These are phyloP conservation scores for Alternaria postmessia DNA, from an alignment of 2,329 filamentous ascomycete genomes.

Conservation along the genomic window DNA sequence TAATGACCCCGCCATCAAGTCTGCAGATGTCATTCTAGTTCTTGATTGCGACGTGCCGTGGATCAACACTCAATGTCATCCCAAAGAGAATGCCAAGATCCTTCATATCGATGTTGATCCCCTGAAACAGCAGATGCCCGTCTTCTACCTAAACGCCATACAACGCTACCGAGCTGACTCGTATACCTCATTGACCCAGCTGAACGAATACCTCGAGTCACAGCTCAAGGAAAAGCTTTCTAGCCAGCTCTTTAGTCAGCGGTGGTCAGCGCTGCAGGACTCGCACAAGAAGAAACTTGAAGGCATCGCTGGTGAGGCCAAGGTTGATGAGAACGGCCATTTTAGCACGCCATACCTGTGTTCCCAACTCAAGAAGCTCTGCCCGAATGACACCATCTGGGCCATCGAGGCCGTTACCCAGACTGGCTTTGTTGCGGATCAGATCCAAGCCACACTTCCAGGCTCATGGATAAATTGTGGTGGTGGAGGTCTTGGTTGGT, in stretches of 20 bases:
- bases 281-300: constrained; percentile 67
- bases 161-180: constrained; percentile 62
- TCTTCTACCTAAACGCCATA: constrained; percentile 65
- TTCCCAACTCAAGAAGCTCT: constrained; percentile 63
- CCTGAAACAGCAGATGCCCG: constrained; percentile 68
- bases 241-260: constrained; percentile 52
- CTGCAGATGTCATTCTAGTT: constrained; percentile 84
- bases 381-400: constrained; percentile 74
- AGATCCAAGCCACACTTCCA: constrained; percentile 71
- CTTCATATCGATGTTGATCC: constrained; percentile 73
- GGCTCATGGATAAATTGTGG: constrained; percentile 84
- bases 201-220: constrained; percentile 68
- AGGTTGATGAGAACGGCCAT: constrained; percentile 68
- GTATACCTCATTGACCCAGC: constrained; percentile 69
- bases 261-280: constrained; percentile 64
- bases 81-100: constrained; percentile 64
- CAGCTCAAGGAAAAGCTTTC: constrained; percentile 49
- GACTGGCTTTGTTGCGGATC: constrained; percentile 71
- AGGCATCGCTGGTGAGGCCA: constrained; percentile 65
- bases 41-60: constrained; percentile 92
- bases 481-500: constrained; percentile 82
- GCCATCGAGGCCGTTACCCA: constrained; percentile 82
- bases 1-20: constrained; percentile 73
- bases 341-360: constrained; percentile 69
- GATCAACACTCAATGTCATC: constrained; percentile 80